These are phyloP conservation scores for Hanseniaspora nectarophila DNA, from an alignment of 805 yeast species.

Conservation along the genomic window DNA sequence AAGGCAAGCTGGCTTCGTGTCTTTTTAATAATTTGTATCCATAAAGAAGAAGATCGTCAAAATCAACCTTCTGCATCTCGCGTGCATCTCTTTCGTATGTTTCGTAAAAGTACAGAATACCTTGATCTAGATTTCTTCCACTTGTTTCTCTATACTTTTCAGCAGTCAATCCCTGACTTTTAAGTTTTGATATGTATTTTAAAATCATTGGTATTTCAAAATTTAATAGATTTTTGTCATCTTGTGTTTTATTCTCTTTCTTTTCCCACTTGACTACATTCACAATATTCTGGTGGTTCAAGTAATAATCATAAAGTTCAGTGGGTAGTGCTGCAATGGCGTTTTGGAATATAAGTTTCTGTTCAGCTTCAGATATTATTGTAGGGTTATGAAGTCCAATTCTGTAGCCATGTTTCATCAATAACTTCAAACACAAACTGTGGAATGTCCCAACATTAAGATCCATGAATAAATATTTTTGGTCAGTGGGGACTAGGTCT, in stretches of 20 bases:
- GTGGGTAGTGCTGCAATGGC: constrained; percentile 30
- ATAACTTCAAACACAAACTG: constrained; percentile 55
- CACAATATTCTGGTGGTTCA: constrained; percentile 22
- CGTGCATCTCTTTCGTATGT: constrained; percentile 42
- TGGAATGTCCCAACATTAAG: constrained; percentile 83
- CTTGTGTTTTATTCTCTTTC: neutral
- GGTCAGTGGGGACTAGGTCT: constrained; percentile 26
- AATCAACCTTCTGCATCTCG: constrained; percentile 46
- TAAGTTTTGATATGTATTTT: constrained; percentile 42
- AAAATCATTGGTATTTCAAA: constrained; percentile 34
- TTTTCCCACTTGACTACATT: constrained; percentile 22
- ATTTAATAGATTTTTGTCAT: constrained; percentile 21
- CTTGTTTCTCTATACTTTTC: constrained; percentile 28
- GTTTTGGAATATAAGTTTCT: constrained; percentile 27
- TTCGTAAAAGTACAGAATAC: constrained; percentile 34
- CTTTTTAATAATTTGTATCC: constrained; percentile 40
- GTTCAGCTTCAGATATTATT: constrained; percentile 58
- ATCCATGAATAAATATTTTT: constrained; percentile 18
- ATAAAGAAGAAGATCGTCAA: constrained; percentile 65
- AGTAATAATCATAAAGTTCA: constrained; percentile 27
- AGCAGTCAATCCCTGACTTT: constrained; percentile 41
- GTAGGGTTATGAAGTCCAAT: constrained; percentile 37
- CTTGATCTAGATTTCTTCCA: constrained; percentile 24
- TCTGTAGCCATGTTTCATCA: constrained; percentile 42
- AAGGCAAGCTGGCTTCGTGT: constrained; percentile 33